A percentile compares a stretch with the other conserved stretches of the same genome.
phyloP scores from a whole-genome alignment of 352 stramenopile species.

The Phytophthora sansomeana region DNA sequence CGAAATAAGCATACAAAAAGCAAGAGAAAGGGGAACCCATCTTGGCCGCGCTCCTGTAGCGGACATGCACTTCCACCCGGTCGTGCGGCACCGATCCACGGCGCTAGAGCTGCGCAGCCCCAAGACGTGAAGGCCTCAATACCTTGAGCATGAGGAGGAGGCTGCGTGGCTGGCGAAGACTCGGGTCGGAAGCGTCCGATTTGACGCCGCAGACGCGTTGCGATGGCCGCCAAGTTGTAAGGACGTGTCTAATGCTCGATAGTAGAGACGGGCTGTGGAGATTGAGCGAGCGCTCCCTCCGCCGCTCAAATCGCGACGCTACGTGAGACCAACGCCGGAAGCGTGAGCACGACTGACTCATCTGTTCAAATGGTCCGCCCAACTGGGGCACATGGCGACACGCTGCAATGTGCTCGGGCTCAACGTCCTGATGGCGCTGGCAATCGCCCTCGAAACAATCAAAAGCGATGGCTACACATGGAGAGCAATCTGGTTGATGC shows the following conservation, averaged over 20 bases:
- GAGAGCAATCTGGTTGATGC: neutral
- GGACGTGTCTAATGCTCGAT: conserved; percentile 31
- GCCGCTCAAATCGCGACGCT: conserved; percentile 24
- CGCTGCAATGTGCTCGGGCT: neutral
- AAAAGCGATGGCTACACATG: neutral
- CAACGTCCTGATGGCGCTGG: neutral
- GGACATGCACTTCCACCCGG: too few relatives aligned
- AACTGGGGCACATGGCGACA: too few relatives aligned
- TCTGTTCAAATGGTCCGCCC: conserved; percentile 12
- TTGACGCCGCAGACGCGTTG: neutral
- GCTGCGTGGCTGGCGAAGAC: neutral
- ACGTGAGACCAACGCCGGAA: conserved; percentile 22
- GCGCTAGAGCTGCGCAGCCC: too few relatives aligned
- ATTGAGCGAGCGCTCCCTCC: neutral
- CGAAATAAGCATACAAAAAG: conserved; percentile 19
- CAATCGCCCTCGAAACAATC: neutral
- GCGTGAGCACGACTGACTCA: conserved; percentile 17
- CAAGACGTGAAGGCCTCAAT: neutral
- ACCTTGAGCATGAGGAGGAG: neutral
- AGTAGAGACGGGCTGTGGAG: conserved; percentile 25
- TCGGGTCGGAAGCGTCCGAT: neutral
- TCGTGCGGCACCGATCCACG: too few relatives aligned
- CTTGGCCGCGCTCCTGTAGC: neutral
- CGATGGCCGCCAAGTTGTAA: conserved; percentile 29
- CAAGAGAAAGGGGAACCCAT: conserved; percentile 12